Conservation (phyloP, 148 eudicot species). For the Amaranthus hypochondriacus region DNA sequence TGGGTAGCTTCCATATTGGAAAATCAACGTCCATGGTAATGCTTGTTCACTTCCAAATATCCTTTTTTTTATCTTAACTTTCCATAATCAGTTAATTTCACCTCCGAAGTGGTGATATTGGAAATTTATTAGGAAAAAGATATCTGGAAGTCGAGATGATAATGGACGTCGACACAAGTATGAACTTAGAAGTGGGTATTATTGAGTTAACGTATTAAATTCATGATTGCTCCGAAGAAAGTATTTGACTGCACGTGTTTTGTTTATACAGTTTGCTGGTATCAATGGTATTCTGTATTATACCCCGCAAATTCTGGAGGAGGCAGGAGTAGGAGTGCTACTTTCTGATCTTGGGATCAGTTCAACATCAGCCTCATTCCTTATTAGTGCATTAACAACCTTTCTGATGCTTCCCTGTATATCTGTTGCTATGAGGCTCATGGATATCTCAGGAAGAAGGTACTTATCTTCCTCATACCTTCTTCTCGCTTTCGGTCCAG, state of each 20-base stretch:
- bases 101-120: no score
- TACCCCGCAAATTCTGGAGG: constrained; percentile 72
- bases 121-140: no score
- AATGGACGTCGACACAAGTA: no score
- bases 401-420: constrained; percentile 75
- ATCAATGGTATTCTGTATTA: constrained; percentile 74
- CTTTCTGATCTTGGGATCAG: constrained; percentile 48
- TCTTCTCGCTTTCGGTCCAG: background rate
- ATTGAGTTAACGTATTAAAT: no score
- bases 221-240: no score
- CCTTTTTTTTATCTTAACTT: no score
- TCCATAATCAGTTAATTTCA: no score
- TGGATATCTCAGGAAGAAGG: constrained; percentile 82
- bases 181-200: no score
- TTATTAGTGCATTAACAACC: constrained; percentile 67
- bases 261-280: constrained; percentile 60
- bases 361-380: constrained; percentile 65
- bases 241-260: background rate
- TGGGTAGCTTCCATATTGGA: no score
- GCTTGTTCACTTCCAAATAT: no score
- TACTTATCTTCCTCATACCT: constrained; percentile 17
- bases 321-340: constrained; percentile 75
- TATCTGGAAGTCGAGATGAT: no score
- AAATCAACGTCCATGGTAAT: no score
- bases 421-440: constrained; percentile 67